phyloP scores from a whole-genome alignment of 768 basidiomycete species.

The Sistotremastrum suecicum region DNA sequence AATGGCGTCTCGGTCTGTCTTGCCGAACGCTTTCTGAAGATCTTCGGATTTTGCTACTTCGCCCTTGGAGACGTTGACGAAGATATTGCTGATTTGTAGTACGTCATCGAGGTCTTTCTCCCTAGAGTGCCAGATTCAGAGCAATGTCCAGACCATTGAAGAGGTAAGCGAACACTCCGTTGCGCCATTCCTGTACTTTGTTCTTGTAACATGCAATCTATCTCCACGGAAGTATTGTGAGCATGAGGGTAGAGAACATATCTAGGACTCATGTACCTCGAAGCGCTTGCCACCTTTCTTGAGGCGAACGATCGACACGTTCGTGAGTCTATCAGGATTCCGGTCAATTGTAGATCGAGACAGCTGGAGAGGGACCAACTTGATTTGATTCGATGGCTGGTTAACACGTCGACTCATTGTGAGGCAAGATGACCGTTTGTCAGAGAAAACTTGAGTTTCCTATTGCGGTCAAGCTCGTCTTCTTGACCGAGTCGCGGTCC shows the following conservation, averaged over 20 bases:
- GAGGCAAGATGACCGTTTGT: no score
- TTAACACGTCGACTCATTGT: conserved; percentile 36
- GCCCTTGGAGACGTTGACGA: conserved; percentile 92
- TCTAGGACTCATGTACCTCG: conserved; percentile 39
- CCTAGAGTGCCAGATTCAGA: conserved; percentile 21
- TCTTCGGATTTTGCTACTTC: conserved; percentile 83
- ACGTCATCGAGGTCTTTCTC: conserved; percentile 93
- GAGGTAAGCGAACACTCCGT: conserved; percentile 48
- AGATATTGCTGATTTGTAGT: conserved; percentile 91
- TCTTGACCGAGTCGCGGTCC: no score
- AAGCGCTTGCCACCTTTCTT: conserved; percentile 98
- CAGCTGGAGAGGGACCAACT: conserved; percentile 28
- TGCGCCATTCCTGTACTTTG: conserved; percentile 94
- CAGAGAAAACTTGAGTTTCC: no score
- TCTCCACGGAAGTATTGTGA: background rate
- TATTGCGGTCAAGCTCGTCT: no score
- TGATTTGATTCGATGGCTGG: conserved; percentile 85
- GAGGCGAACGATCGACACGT: conserved; percentile 89
- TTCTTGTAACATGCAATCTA: conserved; percentile 99
- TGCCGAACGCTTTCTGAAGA: conserved; percentile 84
- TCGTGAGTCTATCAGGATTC: conserved; percentile 59
- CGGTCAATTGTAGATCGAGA: background rate
- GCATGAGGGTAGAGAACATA: background rate
- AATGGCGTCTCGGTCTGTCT: conserved; percentile 50
- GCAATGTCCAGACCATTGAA: background rate